Evolutionary conservation across 1,284 basidiomycete genomes (phyloP).

Genomic region (Trichosporon inkin): DNA sequence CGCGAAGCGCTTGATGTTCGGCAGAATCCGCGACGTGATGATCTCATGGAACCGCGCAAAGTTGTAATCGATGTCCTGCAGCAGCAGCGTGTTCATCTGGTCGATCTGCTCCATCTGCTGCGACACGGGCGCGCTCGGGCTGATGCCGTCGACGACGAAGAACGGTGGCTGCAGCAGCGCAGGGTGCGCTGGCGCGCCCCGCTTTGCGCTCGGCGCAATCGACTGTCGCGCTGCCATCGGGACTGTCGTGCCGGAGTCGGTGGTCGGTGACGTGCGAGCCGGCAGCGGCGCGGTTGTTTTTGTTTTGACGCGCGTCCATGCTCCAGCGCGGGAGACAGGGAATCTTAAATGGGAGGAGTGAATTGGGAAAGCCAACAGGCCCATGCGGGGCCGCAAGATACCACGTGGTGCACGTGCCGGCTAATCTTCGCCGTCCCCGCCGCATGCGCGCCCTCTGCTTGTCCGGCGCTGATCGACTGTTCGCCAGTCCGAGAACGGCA

Average conservation of each 20-base stretch:
- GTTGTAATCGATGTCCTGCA: constrained; percentile 86
- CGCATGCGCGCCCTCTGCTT: not conserved
- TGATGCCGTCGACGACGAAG: constrained; percentile 64
- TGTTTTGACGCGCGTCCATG: constrained; percentile 10
- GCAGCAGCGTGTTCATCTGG: constrained; percentile 78
- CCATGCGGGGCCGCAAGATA: not conserved
- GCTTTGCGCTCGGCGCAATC: not conserved
- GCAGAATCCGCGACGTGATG: constrained; percentile 74
- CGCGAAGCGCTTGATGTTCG: constrained; percentile 81
- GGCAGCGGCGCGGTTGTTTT: not conserved
- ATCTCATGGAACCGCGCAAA: constrained; percentile 84
- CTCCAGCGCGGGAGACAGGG: not conserved
- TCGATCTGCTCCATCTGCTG: constrained; percentile 80
- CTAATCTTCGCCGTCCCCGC: not conserved
- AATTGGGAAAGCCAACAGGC: not conserved
- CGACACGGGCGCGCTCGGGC: constrained; percentile 69
- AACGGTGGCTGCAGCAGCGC: constrained; percentile 41
- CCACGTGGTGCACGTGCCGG: constrained; percentile 4
- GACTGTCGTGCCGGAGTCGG: not conserved
- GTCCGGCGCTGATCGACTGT: not conserved
- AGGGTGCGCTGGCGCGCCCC: not conserved
- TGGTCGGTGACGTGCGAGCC: not conserved
- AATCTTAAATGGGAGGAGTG: constrained; percentile 1
- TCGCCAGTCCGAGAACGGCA: not conserved
- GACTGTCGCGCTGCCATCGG: not conserved